Conservation (phyloP, 2,329 filamentous ascomycete genomes). For the Tolypocladium amazonense region DNA sequence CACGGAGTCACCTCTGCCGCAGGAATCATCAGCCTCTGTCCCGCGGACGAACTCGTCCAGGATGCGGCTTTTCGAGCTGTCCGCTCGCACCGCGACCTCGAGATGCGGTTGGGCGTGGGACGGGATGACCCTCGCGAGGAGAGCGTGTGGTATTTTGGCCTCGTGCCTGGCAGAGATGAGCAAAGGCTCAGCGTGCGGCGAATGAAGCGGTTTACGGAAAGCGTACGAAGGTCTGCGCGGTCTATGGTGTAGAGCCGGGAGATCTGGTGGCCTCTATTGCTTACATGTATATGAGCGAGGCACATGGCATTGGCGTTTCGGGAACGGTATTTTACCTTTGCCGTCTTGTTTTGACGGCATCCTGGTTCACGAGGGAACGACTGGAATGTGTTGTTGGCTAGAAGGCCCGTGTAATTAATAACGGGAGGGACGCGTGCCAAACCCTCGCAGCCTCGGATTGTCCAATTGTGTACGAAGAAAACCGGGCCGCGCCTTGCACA, state of each 20-base stretch:
- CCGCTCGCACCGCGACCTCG: constrained; percentile 56
- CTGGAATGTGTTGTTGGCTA: not conserved
- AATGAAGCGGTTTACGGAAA: constrained; percentile 35
- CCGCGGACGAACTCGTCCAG: constrained; percentile 58
- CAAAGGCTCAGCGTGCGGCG: constrained; percentile 32
- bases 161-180: constrained; percentile 27
- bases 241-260: constrained; percentile 13
- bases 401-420: not conserved
- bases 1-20: constrained; percentile 64
- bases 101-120: constrained; percentile 53
- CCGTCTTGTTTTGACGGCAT: not conserved
- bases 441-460: not conserved
- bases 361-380: not conserved
- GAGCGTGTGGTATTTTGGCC: constrained; percentile 41
- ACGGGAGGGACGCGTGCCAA: not conserved
- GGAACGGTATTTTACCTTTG: not conserved
- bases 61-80: constrained; percentile 66
- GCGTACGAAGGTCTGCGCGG: constrained; percentile 13
- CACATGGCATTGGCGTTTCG: not conserved
- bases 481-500: not conserved
- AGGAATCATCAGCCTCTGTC: constrained; percentile 68
- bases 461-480: not conserved
- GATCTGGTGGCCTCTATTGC: not conserved
- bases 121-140: constrained; percentile 30
- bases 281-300: not conserved